Evolutionary conservation across 306 rosid genomes (phyloP), one percentile per base, ranked within the genome.

Genomic region (Ochetophila trinervis): DNA sequence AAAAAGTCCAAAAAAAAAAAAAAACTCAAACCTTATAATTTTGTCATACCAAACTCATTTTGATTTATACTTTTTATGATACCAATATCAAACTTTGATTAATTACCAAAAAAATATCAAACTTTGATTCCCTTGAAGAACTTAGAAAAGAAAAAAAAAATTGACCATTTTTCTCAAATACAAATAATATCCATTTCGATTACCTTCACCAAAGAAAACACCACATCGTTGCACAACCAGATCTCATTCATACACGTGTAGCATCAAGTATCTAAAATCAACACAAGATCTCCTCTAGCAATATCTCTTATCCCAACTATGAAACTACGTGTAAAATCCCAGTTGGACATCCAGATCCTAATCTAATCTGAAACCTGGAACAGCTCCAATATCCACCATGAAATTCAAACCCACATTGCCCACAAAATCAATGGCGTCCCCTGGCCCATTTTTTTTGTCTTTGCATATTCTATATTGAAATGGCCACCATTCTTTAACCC

Each of bases 321-420:
- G 19, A 53, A 0, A 35, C 55, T 81, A 87, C 91, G 88, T 87
- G 98, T 62, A 79, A 0, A 55, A 0, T 45, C 11, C 4, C 69
- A 57, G 83, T 93, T 93, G 96, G 97, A 67, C 77, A 67, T 40
- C 10, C n/a, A 87, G 88, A 93, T 93, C 72, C 66, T 44, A 65
- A 21, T 74, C 90, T 79, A 73, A 93, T 93, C 94, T 60, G 22
- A 32, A 61, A 30, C 44, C 40, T 10, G 74, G 76, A 74, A 69
- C 83, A 65, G 13, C 71, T 66, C 17, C 10, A 36, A 60, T 73
- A 45, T 70, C 65, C 69, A 76, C 96, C 95, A 84, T 42, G 73
- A 27, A 27, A 69, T 72, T 76, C 55, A 42, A 59, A 58, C 64
- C 74, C 72, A 47, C 20, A 14, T 52, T 37, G 69, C 50, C 74